phyloP scores from a whole-genome alignment of 1,139 yeast species.

The Candida neerlandica region DNA sequence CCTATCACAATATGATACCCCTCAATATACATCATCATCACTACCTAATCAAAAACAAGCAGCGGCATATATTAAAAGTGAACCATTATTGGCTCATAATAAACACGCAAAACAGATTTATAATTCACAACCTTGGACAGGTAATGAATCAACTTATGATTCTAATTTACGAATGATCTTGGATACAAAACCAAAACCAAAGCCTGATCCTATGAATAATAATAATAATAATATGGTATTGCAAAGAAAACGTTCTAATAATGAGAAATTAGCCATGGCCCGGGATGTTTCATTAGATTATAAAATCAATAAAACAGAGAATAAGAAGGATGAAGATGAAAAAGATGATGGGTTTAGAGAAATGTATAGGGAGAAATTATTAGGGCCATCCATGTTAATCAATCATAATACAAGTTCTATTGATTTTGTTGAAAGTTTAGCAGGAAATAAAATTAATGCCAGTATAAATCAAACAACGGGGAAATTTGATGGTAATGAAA shows the following conservation, averaged over 20 bases:
- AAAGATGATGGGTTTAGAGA: constrained; percentile 62
- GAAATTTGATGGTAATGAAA: constrained; percentile 52
- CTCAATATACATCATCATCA: neutral
- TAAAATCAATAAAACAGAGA: constrained; percentile 40
- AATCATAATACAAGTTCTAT: constrained; percentile 38
- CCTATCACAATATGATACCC: constrained; percentile 15
- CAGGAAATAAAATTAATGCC: constrained; percentile 75
- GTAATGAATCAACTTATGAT: constrained; percentile 56
- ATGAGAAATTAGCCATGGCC: constrained; percentile 55
- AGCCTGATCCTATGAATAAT: constrained; percentile 23
- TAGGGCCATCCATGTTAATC: constrained; percentile 59
- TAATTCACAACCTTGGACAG: constrained; percentile 65
- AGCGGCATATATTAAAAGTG: constrained; percentile 31
- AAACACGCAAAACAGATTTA: constrained; percentile 53
- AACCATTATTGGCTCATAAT: constrained; percentile 30
- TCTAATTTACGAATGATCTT: constrained; percentile 62
- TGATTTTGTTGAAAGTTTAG: constrained; percentile 60
- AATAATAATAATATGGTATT: constrained; percentile 12
- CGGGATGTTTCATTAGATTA: constrained; percentile 71
- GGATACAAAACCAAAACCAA: constrained; percentile 56
- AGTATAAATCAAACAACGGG: constrained; percentile 64
- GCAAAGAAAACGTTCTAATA: constrained; percentile 17
- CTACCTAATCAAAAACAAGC: constrained; percentile 10
- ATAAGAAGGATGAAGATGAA: constrained; percentile 24
- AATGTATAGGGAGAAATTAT: constrained; percentile 61